Conservation (phyloP, 306 rosid species). For the Acacia melanoxylon region DNA sequence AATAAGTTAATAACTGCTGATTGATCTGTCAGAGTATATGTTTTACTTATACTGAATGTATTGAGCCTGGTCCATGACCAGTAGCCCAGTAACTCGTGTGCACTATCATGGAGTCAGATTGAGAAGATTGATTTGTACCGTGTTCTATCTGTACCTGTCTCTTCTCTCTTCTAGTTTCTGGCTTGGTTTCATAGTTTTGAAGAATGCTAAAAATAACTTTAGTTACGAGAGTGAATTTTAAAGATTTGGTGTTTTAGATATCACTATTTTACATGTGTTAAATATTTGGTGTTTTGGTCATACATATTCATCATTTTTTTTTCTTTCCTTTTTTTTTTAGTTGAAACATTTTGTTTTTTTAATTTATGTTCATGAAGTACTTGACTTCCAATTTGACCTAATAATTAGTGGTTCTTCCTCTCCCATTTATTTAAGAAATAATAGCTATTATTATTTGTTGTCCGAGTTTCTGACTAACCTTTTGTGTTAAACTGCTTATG, state of each 20-base stretch:
- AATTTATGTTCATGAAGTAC: neutral
- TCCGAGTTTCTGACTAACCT: conserved; percentile 12
- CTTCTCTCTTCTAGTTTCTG: neutral
- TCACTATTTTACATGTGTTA: neutral
- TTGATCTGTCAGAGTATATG: neutral
- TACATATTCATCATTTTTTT: conserved; percentile 1
- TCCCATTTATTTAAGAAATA: conserved; percentile 29
- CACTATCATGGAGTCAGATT: neutral
- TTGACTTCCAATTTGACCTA: conserved; percentile 18
- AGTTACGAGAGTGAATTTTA: neutral
- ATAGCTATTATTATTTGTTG: conserved; percentile 23
- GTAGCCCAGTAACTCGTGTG: neutral
- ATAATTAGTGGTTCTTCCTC: conserved; percentile 18
- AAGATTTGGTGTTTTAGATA: neutral
- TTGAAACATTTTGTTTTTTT: neutral
- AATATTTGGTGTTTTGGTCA: neutral
- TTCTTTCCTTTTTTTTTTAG: neutral
- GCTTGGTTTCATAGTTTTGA: neutral
- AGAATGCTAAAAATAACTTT: neutral
- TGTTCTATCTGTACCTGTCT: neutral
- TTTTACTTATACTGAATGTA: neutral
- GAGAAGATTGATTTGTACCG: neutral
- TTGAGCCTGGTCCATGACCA: neutral
- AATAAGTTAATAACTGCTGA: neutral
- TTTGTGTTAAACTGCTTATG: conserved; percentile 24